A percentile compares a stretch with the other conserved stretches of the same genome.
These are phyloP conservation scores for Tricholomella constricta DNA, from an alignment of 768 basidiomycete genomes.

Conservation along the genomic window DNA sequence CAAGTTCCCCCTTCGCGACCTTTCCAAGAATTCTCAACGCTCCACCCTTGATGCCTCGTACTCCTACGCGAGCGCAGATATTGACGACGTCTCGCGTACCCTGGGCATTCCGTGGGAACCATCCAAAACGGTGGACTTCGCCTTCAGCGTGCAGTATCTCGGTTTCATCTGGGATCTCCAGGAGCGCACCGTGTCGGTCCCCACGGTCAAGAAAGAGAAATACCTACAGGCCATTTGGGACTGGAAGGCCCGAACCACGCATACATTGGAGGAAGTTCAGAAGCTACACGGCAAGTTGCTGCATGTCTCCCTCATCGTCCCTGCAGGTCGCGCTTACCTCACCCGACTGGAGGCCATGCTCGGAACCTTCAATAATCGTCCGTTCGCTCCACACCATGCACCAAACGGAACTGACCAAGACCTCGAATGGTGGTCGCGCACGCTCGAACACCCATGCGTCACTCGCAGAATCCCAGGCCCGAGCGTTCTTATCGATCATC, in stretches of 20 bases:
- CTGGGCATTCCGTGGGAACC: constrained; percentile 32
- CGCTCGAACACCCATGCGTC: constrained; percentile 13
- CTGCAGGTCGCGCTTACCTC: constrained; percentile 25
- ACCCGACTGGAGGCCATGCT: constrained; percentile 41
- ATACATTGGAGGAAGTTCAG: not conserved
- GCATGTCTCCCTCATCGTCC: constrained; percentile 1
- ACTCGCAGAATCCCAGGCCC: constrained; percentile 28
- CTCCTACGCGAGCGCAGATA: constrained; percentile 30
- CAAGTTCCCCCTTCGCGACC: constrained; percentile 18
- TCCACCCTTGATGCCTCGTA: constrained; percentile 12
- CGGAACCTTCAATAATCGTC: constrained; percentile 22
- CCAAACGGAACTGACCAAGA: constrained; percentile 19
- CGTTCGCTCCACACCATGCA: constrained; percentile 29
- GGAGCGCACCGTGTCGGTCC: constrained; percentile 14
- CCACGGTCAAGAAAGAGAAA: constrained; percentile 18
- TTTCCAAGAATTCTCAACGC: constrained; percentile 19
- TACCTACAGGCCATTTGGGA: constrained; percentile 12
- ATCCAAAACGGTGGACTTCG: constrained; percentile 21
- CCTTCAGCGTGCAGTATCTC: constrained; percentile 13
- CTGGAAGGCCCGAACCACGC: not conserved
- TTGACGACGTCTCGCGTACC: constrained; percentile 30
- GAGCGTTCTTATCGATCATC: constrained; percentile 21
- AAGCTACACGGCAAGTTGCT: constrained; percentile 13
- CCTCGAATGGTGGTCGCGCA: constrained; percentile 36
- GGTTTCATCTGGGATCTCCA: constrained; percentile 29